Evolutionary conservation across 2,329 filamentous ascomycete genomes (phyloP).

Genomic region (Elsinoe ampelina): DNA sequence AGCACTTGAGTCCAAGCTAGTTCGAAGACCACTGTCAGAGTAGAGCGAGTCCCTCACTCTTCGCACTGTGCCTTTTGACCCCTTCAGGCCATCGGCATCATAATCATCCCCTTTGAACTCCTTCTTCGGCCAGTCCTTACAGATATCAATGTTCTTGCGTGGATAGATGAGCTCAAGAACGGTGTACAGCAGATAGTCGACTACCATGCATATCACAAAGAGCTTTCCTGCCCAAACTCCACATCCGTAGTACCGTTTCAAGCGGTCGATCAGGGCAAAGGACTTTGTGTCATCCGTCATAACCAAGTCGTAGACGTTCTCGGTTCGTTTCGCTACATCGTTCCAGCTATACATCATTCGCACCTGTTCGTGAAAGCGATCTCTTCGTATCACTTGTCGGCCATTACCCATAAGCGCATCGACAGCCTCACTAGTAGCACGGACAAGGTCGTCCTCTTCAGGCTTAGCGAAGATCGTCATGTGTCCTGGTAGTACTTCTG

Average conservation of each 20-base stretch:
- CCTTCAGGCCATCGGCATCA: conserved; percentile 6
- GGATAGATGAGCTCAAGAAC: conserved; percentile 83
- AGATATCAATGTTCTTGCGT: conserved; percentile 75
- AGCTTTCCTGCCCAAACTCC: conserved; percentile 97
- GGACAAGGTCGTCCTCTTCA: conserved; percentile 89
- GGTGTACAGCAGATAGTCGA: conserved; percentile 87
- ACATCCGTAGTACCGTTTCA: conserved; percentile 96
- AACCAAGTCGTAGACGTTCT: conserved; percentile 91
- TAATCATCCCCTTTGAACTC: conserved; percentile 5
- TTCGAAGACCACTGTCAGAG: background rate
- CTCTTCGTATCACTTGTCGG: conserved; percentile 57
- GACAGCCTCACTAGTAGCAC: conserved; percentile 82
- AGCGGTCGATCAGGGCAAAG: conserved; percentile 84
- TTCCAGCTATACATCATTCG: conserved; percentile 99
- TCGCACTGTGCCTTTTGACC: background rate
- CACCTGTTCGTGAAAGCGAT: conserved; percentile 92
- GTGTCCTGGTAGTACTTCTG: conserved; percentile 86
- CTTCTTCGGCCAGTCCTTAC: conserved; percentile 86
- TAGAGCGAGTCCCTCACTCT: conserved; percentile 9
- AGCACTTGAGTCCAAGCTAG: background rate
- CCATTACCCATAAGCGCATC: conserved; percentile 48
- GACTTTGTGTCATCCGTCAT: conserved; percentile 70
- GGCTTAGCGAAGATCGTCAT: conserved; percentile 98
- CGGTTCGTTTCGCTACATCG: conserved; percentile 85
- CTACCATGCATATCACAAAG: conserved; percentile 86